Evolutionary conservation across 352 stramenopile genomes (phyloP).

Genomic region (Aphanomyces invadans): DNA sequence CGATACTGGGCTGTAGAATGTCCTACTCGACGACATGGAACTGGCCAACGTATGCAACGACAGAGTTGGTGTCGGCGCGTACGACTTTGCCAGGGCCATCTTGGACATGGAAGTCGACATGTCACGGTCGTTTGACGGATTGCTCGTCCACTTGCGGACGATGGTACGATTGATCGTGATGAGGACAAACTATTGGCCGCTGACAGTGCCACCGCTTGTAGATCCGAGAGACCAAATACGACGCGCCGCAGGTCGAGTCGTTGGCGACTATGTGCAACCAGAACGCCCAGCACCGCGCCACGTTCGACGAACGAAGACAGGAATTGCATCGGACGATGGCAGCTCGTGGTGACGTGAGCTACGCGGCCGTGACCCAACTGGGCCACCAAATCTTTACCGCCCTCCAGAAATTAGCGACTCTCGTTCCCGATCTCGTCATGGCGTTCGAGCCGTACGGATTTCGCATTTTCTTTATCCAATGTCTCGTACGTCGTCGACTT

Average conservation of each 20-base stretch:
- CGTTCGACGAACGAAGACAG: background rate
- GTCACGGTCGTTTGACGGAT: background rate
- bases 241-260: background rate
- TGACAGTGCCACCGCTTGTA: no score
- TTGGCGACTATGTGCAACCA: background rate
- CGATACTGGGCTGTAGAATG: background rate
- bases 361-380: background rate
- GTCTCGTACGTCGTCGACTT: background rate
- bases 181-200: no score
- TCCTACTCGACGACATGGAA: constrained; percentile 2
- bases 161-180: no score
- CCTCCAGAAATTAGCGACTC: background rate
- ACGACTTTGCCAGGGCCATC: background rate
- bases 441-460: background rate
- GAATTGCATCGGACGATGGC: background rate
- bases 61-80: background rate
- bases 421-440: background rate
- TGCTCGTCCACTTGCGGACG: background rate
- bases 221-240: background rate
- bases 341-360: background rate
- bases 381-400: background rate
- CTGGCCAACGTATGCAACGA: constrained; percentile 4
- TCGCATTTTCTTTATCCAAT: constrained; percentile 7
- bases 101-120: constrained; percentile 3
- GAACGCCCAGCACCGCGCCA: background rate